Evolutionary conservation across 2,329 filamentous ascomycete genomes (phyloP), one percentile per base, ranked within the genome.

Genomic region (Colletotrichum neosansevieriae): DNA sequence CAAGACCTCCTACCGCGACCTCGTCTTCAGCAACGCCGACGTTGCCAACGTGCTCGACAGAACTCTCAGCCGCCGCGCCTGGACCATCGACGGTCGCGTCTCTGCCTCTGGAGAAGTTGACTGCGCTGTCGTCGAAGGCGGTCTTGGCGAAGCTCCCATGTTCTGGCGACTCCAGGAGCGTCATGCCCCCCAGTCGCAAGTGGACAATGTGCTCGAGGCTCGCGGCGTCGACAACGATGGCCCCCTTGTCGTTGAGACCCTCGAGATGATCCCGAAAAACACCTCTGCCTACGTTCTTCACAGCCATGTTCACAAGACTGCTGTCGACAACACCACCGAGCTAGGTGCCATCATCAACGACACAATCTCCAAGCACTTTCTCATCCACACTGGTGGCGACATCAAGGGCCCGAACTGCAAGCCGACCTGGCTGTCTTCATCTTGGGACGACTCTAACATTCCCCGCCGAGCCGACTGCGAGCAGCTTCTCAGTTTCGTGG

Each of bases 1-100:
- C 34, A 53, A n/a, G n/a, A 65, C 61, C 32, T 42, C 12, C 40
- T 24, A n/a, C 42, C 40, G 29, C n/a, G 34, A 59, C 15, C 32
- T 59, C n/a, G 54, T 65, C 49, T 59, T 65, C 40, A 42, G 61
- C 32, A 65, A 34, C 21, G 65, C 54, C 38, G 65, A 68, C 6
- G 19, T 65, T 3, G 36, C 49, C 15, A 47, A 19, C 49, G 65
- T 68, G 34, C 53, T 68, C 54, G 42, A 50, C 21, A 32, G 47
- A 12, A 40, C 56, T 5, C 54, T 68, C 5, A 59, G 49, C 17
- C 45, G 60, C 6, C 10, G n/a, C 6, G 49, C 40, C n/a, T 65
- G 61, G 61, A 50, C 61, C 11, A 10, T 59, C 17, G 17, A 56
- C 3, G 54, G 40, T 6, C 34, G 29, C 7, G 19, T 65, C 21